Percentiles rank a stretch among this genome's conserved stretches.
Conservation (phyloP, 2,329 filamentous ascomycete genomes). For the Cyphellophora europaea region DNA sequence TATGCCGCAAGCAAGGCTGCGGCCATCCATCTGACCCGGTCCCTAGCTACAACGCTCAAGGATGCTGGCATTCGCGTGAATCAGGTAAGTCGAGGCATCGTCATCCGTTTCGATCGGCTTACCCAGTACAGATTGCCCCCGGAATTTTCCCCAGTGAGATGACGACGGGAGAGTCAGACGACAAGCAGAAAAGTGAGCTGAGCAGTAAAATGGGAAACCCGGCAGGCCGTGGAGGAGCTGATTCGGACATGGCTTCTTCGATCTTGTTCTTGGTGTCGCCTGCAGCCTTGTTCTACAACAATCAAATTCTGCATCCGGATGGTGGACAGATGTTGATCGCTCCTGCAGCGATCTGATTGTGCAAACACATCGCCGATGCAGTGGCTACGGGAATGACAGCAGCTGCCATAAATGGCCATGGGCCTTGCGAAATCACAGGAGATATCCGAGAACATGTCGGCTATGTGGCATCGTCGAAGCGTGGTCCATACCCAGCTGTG, state of each 20-base stretch:
- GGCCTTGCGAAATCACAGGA: too few species aligned
- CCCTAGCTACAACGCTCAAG: conserved; percentile 46
- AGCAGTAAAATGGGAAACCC: conserved; percentile 40
- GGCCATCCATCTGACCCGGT: conserved; percentile 44
- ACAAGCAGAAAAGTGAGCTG: conserved; percentile 46
- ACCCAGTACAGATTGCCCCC: conserved; percentile 47
- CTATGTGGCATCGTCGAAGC: too few species aligned
- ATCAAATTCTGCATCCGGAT: conserved; percentile 30
- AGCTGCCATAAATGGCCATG: too few species aligned
- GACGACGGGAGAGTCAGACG: conserved; percentile 42
- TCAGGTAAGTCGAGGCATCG: conserved; percentile 47
- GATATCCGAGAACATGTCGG: too few species aligned
- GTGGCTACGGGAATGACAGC: too few species aligned
- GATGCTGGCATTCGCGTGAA: conserved; percentile 49
- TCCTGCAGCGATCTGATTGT: conserved; percentile 6
- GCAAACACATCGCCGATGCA: too few species aligned
- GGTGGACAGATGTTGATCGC: conserved; percentile 13
- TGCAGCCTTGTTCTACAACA: conserved; percentile 40
- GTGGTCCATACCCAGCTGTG: too few species aligned
- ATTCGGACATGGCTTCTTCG: conserved; percentile 49
- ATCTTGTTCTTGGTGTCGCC: conserved; percentile 41
- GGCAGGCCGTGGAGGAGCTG: conserved; percentile 42
- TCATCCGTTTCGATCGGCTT: conserved; percentile 47
- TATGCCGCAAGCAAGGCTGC: conserved; percentile 42
- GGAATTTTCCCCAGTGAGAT: conserved; percentile 51